Base-by-base conservation (phyloP, 2,329 filamentous ascomycete species). In the Pseudocercospora vitis region DNA sequence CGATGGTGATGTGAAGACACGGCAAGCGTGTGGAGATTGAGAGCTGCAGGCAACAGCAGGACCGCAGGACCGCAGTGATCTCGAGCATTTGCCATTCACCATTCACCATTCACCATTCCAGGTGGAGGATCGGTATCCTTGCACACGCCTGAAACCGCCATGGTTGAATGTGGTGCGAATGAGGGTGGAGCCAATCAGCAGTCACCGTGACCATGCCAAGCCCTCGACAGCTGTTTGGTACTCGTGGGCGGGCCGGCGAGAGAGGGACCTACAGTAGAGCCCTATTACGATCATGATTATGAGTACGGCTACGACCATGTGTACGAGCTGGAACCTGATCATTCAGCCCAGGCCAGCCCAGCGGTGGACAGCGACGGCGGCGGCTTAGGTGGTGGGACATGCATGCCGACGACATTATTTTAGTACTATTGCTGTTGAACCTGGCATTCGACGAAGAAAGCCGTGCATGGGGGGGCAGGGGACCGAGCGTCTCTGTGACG, bases 261-360 rank as follows among this genome's bases (percentile, higher is more conserved):
- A 37, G 33, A 37, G 14, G n/a, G 33, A 37, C n/a, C 33, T n/a
- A n/a, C n/a, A n/a, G n/a, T n/a, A n/a, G n/a, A n/a, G n/a, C n/a
- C n/a, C n/a, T n/a, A n/a, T n/a, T n/a, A n/a, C n/a, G n/a, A n/a
- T n/a, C n/a, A n/a, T n/a, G n/a, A n/a, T n/a, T n/a, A n/a, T n/a
- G n/a, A n/a, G n/a, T n/a, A n/a, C n/a, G n/a, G n/a, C 19, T 37
- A n/a, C 8, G 9, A 16, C n/a, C 14, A 37, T 16, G 14, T 37
- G 33, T 37, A 37, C 33, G 33, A 37, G 33, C 33, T 37, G 33
- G 33, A 37, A 37, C 33, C 19, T 37, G 33, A 37, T n/a, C 33
- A 37, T 18, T 37, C 33, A 37, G 33, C 33, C 33, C 26, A 29
- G 16, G 33, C 33, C n/a, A n/a, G n/a, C n/a, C n/a, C n/a, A n/a